Evolutionary conservation across 345 rosid genomes (phyloP).

Genomic region (Durio zibethinus): DNA sequence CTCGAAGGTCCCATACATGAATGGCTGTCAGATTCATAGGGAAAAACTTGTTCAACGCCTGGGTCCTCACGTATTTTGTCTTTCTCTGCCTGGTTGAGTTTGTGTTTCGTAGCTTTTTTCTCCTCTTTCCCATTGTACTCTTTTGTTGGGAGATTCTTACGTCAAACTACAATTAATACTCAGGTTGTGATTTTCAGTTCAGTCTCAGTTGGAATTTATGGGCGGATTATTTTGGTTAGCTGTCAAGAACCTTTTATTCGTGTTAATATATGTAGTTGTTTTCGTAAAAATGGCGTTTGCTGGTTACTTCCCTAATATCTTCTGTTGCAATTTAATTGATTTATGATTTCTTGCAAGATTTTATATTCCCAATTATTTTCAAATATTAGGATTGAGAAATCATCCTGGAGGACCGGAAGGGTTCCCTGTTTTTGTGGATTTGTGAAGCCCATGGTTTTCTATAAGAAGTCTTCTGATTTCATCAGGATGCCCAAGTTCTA

Average conservation of each 20-base stretch:
- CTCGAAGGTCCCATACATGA: constrained; percentile 51
- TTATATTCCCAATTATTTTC: neutral
- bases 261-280: neutral
- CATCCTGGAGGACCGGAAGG: no score
- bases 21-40: constrained; percentile 6
- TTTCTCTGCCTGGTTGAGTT: neutral
- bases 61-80: neutral
- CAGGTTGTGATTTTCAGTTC: neutral
- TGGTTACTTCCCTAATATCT: neutral
- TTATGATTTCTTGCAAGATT: neutral
- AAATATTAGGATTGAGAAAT: neutral
- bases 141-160: neutral
- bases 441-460: neutral
- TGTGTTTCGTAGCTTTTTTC: neutral
- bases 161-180: neutral
- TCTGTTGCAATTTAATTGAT: neutral
- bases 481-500: neutral
- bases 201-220: neutral
- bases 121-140: neutral
- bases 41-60: neutral
- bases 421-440: neutral
- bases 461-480: neutral
- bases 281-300: neutral
- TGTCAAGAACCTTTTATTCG: neutral
- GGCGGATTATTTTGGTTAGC: neutral